Percentiles rank a stretch among this genome's conserved stretches.
Conservation (phyloP, 768 basidiomycete genomes). For the Tylopilus plumbeoviolaceoides region DNA sequence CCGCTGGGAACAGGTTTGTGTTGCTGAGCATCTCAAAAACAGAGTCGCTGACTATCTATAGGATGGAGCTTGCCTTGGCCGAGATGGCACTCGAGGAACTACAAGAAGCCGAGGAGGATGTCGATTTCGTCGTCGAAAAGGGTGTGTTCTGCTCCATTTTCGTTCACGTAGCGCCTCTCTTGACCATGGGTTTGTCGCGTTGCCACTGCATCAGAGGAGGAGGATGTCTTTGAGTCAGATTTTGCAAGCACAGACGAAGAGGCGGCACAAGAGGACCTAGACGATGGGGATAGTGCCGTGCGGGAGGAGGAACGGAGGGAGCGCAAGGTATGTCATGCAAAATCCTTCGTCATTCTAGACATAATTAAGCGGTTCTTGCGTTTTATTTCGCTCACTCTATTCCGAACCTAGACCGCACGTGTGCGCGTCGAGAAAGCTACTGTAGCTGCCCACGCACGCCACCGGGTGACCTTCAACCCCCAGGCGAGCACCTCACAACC, state of each 20-base stretch:
- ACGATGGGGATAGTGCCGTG: conserved; percentile 52
- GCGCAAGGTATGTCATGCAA: conserved; percentile 17
- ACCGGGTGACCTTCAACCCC: conserved; percentile 67
- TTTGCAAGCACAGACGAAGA: conserved; percentile 83
- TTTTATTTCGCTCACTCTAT: not conserved
- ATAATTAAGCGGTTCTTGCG: no score
- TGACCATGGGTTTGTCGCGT: not conserved
- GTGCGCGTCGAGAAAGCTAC: conserved; percentile 58
- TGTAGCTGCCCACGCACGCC: conserved; percentile 61
- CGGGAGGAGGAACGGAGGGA: conserved; percentile 56
- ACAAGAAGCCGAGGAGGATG: conserved; percentile 67
- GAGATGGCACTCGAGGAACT: conserved; percentile 43
- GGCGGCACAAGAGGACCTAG: conserved; percentile 46
- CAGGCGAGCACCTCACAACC: conserved; percentile 32
- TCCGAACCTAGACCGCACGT: conserved; percentile 50
- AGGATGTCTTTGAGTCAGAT: conserved; percentile 78
- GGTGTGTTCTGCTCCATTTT: conserved; percentile 35
- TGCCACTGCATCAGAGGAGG: conserved; percentile 54
- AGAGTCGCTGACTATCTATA: conserved; percentile 24
- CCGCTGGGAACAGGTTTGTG: conserved; percentile 71
- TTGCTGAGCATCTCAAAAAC: not conserved
- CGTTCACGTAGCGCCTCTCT: not conserved
- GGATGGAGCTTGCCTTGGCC: conserved; percentile 77
- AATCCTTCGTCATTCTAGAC: not conserved
- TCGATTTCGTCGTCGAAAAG: conserved; percentile 63